Evolutionary conservation across 179 eudicot genomes (phyloP).

Genomic region (Beta macrorhiza): DNA sequence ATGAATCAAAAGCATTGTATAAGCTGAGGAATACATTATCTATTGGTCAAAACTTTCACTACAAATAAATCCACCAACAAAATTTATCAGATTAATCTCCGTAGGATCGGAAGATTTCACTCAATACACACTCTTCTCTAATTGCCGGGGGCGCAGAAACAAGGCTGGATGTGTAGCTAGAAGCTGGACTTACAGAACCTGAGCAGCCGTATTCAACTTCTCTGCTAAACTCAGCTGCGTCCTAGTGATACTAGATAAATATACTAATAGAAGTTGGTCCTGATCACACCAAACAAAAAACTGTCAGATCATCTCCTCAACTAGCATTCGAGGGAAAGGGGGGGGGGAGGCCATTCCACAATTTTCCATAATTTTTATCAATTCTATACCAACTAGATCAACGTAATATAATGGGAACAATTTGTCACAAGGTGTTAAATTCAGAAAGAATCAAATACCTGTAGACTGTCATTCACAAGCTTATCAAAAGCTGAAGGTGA

Average conservation of each 20-base stretch:
- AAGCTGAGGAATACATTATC: slow-evolving; percentile 20
- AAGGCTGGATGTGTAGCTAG: slow-evolving; percentile 2
- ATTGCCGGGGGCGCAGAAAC: not conserved
- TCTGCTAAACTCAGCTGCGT: slow-evolving; percentile 86
- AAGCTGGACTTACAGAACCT: slow-evolving; percentile 55
- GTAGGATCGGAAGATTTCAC: slow-evolving; percentile 6
- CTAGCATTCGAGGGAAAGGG: not conserved
- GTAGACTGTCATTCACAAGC: slow-evolving; percentile 81
- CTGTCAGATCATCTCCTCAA: slow-evolving; percentile 6
- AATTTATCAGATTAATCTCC: not conserved
- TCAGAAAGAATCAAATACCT: slow-evolving; percentile 38
- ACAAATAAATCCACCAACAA: slow-evolving; percentile 18
- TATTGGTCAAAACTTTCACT: slow-evolving; percentile 19
- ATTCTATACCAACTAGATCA: not conserved
- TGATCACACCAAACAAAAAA: slow-evolving; percentile 23
- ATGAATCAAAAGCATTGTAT: slow-evolving; percentile 7
- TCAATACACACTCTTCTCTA: slow-evolving; percentile 13
- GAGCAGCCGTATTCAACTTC: slow-evolving; percentile 95
- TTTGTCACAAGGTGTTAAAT: not conserved
- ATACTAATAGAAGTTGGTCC: slow-evolving; percentile 86
- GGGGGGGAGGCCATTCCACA: not conserved
- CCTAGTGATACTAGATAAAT: slow-evolving; percentile 92
- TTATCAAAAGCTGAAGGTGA: slow-evolving; percentile 72
- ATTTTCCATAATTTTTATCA: too few relatives aligned
- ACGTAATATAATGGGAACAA: not conserved